Evolutionary conservation across 768 basidiomycete species (phyloP), one percentile per base, ranked within the genome.

Genomic region (Mycena vulgaris): DNA sequence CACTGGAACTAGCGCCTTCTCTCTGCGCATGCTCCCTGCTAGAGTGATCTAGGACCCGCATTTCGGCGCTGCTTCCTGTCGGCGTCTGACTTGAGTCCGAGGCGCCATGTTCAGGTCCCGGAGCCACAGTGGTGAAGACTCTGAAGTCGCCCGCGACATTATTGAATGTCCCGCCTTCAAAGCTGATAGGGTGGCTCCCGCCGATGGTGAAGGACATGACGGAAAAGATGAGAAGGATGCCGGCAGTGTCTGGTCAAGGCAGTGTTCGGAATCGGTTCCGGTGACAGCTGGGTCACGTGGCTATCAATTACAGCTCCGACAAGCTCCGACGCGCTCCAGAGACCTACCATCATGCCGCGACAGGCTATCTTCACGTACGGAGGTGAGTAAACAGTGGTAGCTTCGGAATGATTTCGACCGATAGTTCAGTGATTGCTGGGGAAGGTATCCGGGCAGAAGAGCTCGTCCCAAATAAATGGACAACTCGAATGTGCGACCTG

Each of bases 401-500:
- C 17, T 13, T 19, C 11, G 30, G 19, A 14, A 28, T 30, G 4
- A 40, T 53, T 11, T n/a, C 6, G n/a, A 17, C 7, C 3, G n/a
- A 48, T 48, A 48, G 16, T 9, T 28, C 64, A 66, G 63, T 61
- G 8, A 71, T 66, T 23, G 40, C 45, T 10, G 16, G 37, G 16
- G 63, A 47, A 30, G n/a, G n/a, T n/a, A n/a, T n/a, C n/a, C n/a
- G 66, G 51, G 16, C 1, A 7, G 14, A 31, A 23, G 57, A 27
- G n/a, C n/a, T 19, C 33, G n/a, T 37, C 17, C 51, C 47, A 6
- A 52, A 31, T 16, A 40, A 7, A 31, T 53, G 19, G 49, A 48
- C 67, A 19, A 57, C 45, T 5, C 63, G 68, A 39, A 40, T 31
- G 21, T 73, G 72, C 49, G 68, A 73, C 37, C 25, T 49, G 21